Percentiles rank a stretch among this genome's conserved stretches.
Evolutionary conservation across 129 eudicot genomes (phyloP).

Genomic region (Kitagawia praeruptora): DNA sequence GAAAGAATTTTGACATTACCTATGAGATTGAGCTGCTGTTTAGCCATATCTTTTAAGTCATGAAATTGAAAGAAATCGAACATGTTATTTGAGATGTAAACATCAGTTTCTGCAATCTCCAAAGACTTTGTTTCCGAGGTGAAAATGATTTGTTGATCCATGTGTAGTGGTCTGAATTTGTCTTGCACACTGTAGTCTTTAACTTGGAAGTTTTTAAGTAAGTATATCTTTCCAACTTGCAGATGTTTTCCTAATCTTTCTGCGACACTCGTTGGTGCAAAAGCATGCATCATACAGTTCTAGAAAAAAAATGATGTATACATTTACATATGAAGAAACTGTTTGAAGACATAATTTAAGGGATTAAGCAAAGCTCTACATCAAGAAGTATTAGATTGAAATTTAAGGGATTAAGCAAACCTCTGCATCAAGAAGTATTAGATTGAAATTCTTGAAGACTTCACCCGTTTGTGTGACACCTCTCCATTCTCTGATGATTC

Average conservation of each 20-base stretch:
- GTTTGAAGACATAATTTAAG: accelerated
- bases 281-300: not conserved
- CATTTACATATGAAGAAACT: no score
- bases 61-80: not conserved
- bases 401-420: not conserved
- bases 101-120: not conserved
- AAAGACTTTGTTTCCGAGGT: not conserved
- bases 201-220: no score
- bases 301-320: no score
- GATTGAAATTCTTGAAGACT: no score
- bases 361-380: no score
- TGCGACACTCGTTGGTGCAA: accelerated
- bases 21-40: no score
- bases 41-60: no score
- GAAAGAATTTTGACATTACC: no score
- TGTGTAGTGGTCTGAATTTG: no score
- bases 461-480: not conserved
- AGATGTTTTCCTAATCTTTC: not conserved
- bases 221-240: no score
- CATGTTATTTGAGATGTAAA: no score
- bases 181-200: not conserved
- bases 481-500: not conserved
- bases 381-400: accelerated
- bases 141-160: not conserved
- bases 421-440: not conserved